A percentile compares a stretch with the other conserved stretches of the same genome.
Conservation (phyloP, 169 alveolate species). For the Theileria orientalis region DNA sequence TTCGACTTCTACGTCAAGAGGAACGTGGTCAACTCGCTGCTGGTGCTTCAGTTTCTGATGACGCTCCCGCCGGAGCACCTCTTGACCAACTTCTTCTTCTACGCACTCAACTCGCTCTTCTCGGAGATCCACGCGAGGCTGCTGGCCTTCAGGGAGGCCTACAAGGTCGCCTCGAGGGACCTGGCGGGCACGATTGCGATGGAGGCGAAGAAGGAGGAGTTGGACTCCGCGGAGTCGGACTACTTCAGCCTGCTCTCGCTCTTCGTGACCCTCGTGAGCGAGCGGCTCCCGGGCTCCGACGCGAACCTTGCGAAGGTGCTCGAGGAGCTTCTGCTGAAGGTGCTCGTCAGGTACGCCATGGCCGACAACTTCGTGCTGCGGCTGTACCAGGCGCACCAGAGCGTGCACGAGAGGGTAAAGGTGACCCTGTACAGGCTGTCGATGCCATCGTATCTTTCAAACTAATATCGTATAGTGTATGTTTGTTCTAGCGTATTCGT, state of each 20-base stretch:
- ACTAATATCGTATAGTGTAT: not conserved
- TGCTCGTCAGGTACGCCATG: slow-evolving; percentile 2
- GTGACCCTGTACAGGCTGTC: slow-evolving; percentile 6
- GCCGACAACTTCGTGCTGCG: not conserved
- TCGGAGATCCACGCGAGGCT: slow-evolving; percentile 9
- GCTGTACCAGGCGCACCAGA: not conserved
- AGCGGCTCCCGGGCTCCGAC: not conserved
- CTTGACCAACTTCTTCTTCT: slow-evolving; percentile 35
- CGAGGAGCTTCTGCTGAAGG: slow-evolving; percentile 9
- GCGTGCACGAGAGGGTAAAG: slow-evolving; percentile 2
- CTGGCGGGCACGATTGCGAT: slow-evolving; percentile 26
- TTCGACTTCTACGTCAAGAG: slow-evolving; percentile 16
- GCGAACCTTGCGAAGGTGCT: not conserved
- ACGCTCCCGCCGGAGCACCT: slow-evolving; percentile 31
- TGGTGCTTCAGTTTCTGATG: slow-evolving; percentile 30
- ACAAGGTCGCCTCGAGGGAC: slow-evolving; percentile 21
- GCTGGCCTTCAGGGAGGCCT: slow-evolving; percentile 6
- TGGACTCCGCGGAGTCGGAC: slow-evolving; percentile 15
- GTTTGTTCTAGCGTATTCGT: not conserved
- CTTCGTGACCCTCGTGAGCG: not conserved
- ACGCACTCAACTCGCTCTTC: slow-evolving; percentile 21
- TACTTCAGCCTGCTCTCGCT: slow-evolving; percentile 7
- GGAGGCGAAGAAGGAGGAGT: slow-evolving; percentile 33
- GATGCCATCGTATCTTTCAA: slow-evolving; percentile 6
- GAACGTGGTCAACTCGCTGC: slow-evolving; percentile 17